Conservation (phyloP, 2,329 filamentous ascomycete genomes). For the Aspergillus sojae region DNA sequence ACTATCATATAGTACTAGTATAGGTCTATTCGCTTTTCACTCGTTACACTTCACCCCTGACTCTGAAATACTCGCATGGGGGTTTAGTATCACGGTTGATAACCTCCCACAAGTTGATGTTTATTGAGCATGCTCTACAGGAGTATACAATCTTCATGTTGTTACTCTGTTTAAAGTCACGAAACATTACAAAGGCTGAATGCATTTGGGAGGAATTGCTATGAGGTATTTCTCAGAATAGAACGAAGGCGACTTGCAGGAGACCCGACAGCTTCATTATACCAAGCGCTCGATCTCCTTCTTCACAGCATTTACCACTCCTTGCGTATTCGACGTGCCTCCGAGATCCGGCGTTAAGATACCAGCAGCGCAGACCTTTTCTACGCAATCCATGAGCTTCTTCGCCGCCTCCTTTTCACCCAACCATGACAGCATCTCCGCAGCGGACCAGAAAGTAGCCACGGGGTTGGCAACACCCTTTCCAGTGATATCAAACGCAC, state of each 20-base stretch:
- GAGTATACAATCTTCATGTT: background rate
- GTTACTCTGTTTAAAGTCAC: background rate
- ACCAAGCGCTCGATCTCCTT: slow-evolving; percentile 47
- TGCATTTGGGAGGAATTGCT: background rate
- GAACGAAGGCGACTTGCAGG: background rate
- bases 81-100: too few relatives aligned
- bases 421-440: slow-evolving; percentile 67
- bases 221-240: background rate
- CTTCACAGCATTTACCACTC: slow-evolving; percentile 60
- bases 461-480: slow-evolving; percentile 64
- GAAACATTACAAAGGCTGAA: background rate
- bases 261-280: background rate
- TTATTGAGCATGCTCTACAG: too few relatives aligned
- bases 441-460: slow-evolving; percentile 69
- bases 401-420: slow-evolving; percentile 60
- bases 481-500: slow-evolving; percentile 65
- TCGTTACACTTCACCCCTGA: too few relatives aligned
- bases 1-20: too few relatives aligned
- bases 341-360: slow-evolving; percentile 63
- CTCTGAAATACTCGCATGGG: too few relatives aligned
- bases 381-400: slow-evolving; percentile 59
- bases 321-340: slow-evolving; percentile 58
- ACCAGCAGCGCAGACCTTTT: slow-evolving; percentile 58
- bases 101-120: too few relatives aligned
- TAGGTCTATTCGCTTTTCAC: too few relatives aligned